Percentiles rank a stretch among this genome's conserved stretches.
Conservation (phyloP, 2,329 filamentous ascomycete species). For the Podosphaera leucotricha region DNA sequence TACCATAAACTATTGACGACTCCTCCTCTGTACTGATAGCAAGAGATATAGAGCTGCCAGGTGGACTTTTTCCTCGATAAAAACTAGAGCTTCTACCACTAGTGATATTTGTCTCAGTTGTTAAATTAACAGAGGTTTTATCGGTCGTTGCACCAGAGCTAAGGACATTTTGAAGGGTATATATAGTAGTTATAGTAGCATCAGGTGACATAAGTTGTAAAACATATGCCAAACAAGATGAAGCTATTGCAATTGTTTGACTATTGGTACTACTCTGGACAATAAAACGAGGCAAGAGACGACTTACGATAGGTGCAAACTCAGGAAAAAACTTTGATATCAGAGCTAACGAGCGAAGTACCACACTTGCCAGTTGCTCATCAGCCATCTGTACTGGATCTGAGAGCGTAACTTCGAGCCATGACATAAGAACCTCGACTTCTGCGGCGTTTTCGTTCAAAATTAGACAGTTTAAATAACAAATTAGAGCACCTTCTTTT, state of each 20-base stretch:
- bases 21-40: constrained; percentile 56
- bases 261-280: constrained; percentile 56
- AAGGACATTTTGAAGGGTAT: constrained; percentile 86
- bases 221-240: constrained; percentile 63
- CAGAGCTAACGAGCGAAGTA: constrained; percentile 61
- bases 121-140: constrained; percentile 19
- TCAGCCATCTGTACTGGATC: constrained; percentile 69
- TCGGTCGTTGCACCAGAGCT: constrained; percentile 41
- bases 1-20: constrained; percentile 50
- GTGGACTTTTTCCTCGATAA: constrained; percentile 32
- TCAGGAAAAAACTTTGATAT: constrained; percentile 51
- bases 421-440: constrained; percentile 51
- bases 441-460: constrained; percentile 66
- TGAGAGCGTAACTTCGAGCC: constrained; percentile 63
- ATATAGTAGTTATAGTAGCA: constrained; percentile 80
- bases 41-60: constrained; percentile 60
- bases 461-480: constrained; percentile 66
- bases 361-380: constrained; percentile 48
- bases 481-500: constrained; percentile 59
- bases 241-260: constrained; percentile 49
- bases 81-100: constrained; percentile 22
- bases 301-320: constrained; percentile 52
- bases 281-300: constrained; percentile 64
- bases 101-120: constrained; percentile 29
- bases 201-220: constrained; percentile 71